These are phyloP conservation scores for Neonectria punicea DNA, from an alignment of 2,329 filamentous ascomycete genomes.

Conservation along the genomic window DNA sequence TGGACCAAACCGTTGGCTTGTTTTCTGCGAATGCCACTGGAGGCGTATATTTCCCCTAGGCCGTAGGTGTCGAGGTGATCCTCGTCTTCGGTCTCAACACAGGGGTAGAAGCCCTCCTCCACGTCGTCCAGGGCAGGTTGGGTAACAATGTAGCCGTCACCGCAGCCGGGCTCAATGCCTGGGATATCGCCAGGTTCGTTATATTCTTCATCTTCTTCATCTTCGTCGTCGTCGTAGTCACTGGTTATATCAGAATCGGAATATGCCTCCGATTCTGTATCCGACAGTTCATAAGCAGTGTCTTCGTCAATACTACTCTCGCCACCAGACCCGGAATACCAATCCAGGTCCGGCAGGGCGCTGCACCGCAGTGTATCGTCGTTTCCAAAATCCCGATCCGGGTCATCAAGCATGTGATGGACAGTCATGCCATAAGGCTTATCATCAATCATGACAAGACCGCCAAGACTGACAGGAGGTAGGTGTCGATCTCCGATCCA, in stretches of 20 bases:
- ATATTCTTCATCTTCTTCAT: constrained; percentile 66
- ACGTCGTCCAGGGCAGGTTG: constrained; percentile 93
- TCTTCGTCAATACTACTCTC: constrained; percentile 63
- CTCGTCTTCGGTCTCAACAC: constrained; percentile 74
- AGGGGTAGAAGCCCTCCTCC: constrained; percentile 83
- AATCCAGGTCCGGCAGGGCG: constrained; percentile 52
- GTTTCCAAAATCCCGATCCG: constrained; percentile 56
- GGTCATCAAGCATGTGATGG: constrained; percentile 91
- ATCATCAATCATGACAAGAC: constrained; percentile 85
- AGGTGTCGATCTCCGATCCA: constrained; percentile 87
- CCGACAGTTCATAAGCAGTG: constrained; percentile 70
- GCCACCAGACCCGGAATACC: constrained; percentile 55
- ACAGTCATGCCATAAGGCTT: constrained; percentile 94
- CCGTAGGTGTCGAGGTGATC: constrained; percentile 86
- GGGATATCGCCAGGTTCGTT: constrained; percentile 79
- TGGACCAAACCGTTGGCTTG: constrained; percentile 78
- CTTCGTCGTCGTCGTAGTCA: constrained; percentile 61
- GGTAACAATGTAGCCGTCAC: constrained; percentile 83
- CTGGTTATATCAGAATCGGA: constrained; percentile 65
- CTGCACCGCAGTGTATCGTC: constrained; percentile 50
- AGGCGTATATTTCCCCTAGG: constrained; percentile 87
- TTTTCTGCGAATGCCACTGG: constrained; percentile 86
- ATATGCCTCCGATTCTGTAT: constrained; percentile 66
- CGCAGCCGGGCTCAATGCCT: constrained; percentile 79
- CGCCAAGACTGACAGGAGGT: constrained; percentile 90